Evolutionary conservation across 192 early-diverging fungal species (phyloP), one percentile per base, ranked within the genome.

Genomic region (Coemansia brasiliensis): DNA sequence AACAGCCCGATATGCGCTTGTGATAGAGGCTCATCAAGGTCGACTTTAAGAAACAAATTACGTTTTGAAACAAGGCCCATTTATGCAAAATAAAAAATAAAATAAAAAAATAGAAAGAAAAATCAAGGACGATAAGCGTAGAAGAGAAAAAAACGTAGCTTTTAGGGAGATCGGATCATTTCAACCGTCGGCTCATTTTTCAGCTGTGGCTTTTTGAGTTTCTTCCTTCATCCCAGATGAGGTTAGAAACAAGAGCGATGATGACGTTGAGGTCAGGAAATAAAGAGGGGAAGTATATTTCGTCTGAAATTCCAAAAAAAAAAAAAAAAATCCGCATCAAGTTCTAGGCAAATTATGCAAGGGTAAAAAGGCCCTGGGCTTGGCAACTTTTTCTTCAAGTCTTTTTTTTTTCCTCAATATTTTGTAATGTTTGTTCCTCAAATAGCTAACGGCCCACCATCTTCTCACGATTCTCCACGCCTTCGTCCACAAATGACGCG

Each of bases 371-470:
- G 27, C 3, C n/a, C 25, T 43, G 41, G n/a, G 35, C 10, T 25
- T 11, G 20, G 32, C 11, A 20, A n/a, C n/a, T n/a, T n/a, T n/a
- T n/a, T n/a, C n/a, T n/a, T n/a, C n/a, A n/a, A 32, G 8, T 15
- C 12, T 10, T 50, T 59, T n/a, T 50, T 55, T 50, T 26, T 46
- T 9, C n/a, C 46, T 55, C 35, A 7, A 26, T 7, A n/a, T 57
- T 44, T 51, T 32, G 5, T 56, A 17, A 74, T 74, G 72, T 74
- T 74, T 64, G 54, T 60, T 15, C 29, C 61, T 11, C 72, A 74
- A 43, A 57, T 45, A 21, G 72, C 72, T 6, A 42, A 65, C 4
- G 57, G 45, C 16, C 65, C 72, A 11, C 72, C 71, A 11, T 74
- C 71, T 17, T 74, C 71, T 13, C 65, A 55, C 52, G 57, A 64